These are phyloP conservation scores for Biscutella laevigata DNA, from an alignment of 441 rosid genomes.

Conservation along the genomic window DNA sequence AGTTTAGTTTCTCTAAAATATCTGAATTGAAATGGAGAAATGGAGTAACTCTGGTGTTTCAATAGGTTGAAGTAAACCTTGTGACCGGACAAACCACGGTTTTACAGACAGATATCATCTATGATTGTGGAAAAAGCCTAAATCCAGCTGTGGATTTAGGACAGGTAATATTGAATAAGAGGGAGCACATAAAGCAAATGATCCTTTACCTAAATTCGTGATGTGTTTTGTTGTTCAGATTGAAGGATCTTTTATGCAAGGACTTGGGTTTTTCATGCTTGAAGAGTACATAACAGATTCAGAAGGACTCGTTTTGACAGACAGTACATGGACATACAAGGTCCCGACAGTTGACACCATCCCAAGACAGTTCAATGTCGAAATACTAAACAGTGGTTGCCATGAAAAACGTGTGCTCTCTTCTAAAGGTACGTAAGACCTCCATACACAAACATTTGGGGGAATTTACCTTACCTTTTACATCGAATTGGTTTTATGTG, in stretches of 20 bases:
- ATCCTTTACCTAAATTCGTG: not conserved
- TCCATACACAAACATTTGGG: too few species aligned
- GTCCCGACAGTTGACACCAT: slow-evolving; percentile 83
- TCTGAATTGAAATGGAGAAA: not conserved
- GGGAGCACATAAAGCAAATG: not conserved
- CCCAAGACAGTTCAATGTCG: slow-evolving; percentile 73
- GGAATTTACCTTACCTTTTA: too few species aligned
- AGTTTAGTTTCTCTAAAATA: not conserved
- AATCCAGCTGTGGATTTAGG: slow-evolving; percentile 97
- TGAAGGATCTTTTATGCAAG: slow-evolving; percentile 97
- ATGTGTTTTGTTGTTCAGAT: slow-evolving; percentile 36
- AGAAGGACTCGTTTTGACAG: slow-evolving; percentile 48
- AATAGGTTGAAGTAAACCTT: slow-evolving; percentile 76
- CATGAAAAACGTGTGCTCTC: slow-evolving; percentile 71
- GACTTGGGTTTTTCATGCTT: slow-evolving; percentile 78
- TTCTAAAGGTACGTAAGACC: slow-evolving; percentile 50
- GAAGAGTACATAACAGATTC: slow-evolving; percentile 70
- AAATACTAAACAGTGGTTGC: slow-evolving; percentile 58
- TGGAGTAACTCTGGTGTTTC: slow-evolving; percentile 1
- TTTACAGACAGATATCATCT: slow-evolving; percentile 62
- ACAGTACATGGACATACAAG: slow-evolving; percentile 91
- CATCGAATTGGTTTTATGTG: too few species aligned
- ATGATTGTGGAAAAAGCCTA: slow-evolving; percentile 87
- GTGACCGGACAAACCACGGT: slow-evolving; percentile 70
- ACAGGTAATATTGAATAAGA: slow-evolving; percentile 44